Evolutionary conservation across 306 rosid genomes (phyloP), one percentile per base, ranked within the genome.

Genomic region (Lotus japonicus): DNA sequence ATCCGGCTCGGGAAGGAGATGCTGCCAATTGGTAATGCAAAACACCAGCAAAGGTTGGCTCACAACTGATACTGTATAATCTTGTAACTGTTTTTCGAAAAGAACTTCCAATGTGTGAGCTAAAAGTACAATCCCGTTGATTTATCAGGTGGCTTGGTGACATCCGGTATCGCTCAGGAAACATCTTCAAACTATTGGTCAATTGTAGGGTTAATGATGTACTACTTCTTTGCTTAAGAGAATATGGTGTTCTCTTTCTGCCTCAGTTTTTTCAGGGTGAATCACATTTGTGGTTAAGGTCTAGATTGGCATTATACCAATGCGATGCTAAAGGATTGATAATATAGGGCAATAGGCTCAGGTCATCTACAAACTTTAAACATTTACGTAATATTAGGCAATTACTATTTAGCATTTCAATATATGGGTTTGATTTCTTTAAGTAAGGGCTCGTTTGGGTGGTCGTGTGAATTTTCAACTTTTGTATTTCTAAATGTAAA

Each of bases 1-100:
- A 68, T 81, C 89, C 64, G 62, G 54, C 92, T 3, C 85, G 87
- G 28, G 96, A 92, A 63, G 83, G 64, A 11, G 98, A 92, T 44
- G 82, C 82, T 33, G 77, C 79, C 83, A 85, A 43, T 78, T 83
- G 96, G 92, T 84, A 88, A 81, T 41, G 42, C 57, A 18, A 21
- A 21, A 56, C 21, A 33, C n/a, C 68, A 49, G 35, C 67, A 9
- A 55, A 23, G 49, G 59, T 77, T 38, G 18, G 17, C 67, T 67
- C 61, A 5, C 21, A 68, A 71, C 54, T 15, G 23, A 73, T 72
- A 79, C 11, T 19, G 31, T 19, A 35, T 58, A 48, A 35, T 76
- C 31, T 31, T 17, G 33, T 39, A 9, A 33, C 52, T 31, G 41
- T 69, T 59, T 53, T 51, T 60, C 26, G 6, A 43, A 23, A 51